Evolutionary conservation across 805 yeast genomes (phyloP).

Genomic region (Yarrowia osloensis): DNA sequence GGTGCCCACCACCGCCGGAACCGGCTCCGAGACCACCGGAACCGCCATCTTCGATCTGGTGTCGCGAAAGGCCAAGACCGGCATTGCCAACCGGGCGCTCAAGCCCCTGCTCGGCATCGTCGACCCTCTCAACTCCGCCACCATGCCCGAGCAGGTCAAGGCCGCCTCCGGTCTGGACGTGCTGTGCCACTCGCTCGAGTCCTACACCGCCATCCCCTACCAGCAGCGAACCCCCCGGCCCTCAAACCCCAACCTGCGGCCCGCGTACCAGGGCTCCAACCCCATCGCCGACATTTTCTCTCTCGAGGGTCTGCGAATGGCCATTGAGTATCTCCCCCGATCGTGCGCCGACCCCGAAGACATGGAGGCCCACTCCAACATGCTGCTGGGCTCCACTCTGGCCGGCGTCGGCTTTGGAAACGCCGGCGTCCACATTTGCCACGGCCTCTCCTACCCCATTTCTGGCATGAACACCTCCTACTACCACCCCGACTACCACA

Average conservation of each 20-base stretch:
- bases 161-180: conserved; percentile 51
- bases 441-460: conserved; percentile 47
- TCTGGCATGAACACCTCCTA: conserved; percentile 45
- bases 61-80: conserved; percentile 47
- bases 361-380: conserved; percentile 47
- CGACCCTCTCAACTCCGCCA: conserved; percentile 47
- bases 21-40: conserved; percentile 52
- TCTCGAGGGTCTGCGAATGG: conserved; percentile 47
- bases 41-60: conserved; percentile 50
- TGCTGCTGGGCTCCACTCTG: conserved; percentile 49
- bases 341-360: conserved; percentile 48
- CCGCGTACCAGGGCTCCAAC: conserved; percentile 50
- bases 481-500: conserved; percentile 45
- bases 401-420: conserved; percentile 52
- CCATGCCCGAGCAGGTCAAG: conserved; percentile 48
- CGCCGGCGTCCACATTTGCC: conserved; percentile 50
- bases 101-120: conserved; percentile 50
- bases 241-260: conserved; percentile 44
- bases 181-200: conserved; percentile 49
- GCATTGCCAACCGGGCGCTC: conserved; percentile 48
- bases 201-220: conserved; percentile 51
- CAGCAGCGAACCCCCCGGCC: conserved; percentile 46
- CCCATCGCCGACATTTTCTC: conserved; percentile 51
- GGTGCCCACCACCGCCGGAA: conserved; percentile 51
- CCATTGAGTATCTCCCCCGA: conserved; percentile 47